Conservation (phyloP, 768 basidiomycete species). For the Boletus edulis region DNA sequence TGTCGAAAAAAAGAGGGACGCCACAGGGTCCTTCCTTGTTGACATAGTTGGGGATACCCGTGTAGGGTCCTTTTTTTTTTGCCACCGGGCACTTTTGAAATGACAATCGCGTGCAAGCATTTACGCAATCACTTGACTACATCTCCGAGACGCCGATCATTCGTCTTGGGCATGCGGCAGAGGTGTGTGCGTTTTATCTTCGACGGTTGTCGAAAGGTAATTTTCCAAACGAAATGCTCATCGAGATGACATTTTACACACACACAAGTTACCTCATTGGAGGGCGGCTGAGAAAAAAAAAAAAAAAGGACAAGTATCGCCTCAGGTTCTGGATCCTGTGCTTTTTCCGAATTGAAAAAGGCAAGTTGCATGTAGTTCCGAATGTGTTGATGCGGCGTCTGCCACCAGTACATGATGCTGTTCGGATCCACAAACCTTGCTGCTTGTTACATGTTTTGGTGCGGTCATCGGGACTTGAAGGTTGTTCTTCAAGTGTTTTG, state of each 20-base stretch:
- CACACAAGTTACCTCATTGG: background rate
- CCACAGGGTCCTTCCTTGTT: slow-evolving; percentile 25
- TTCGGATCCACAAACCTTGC: background rate
- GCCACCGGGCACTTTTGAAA: slow-evolving; percentile 15
- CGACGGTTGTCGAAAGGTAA: background rate
- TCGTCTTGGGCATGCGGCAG: background rate
- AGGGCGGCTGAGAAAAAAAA: background rate
- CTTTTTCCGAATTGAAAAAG: background rate
- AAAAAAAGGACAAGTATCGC: background rate
- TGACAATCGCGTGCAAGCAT: slow-evolving; percentile 5
- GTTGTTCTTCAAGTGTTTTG: background rate
- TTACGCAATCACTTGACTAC: slow-evolving; percentile 16
- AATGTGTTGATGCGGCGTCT: background rate
- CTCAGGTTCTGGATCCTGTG: background rate
- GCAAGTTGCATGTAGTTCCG: background rate
- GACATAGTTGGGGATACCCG: background rate
- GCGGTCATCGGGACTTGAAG: background rate
- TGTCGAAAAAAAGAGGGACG: background rate
- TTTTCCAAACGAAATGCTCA: background rate
- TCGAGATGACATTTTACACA: background rate
- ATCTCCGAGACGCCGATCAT: slow-evolving; percentile 14
- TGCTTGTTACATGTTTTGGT: background rate
- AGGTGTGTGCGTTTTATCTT: background rate
- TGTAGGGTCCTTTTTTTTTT: slow-evolving; percentile 7
- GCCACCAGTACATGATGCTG: background rate